phyloP scores from a whole-genome alignment of 331 rosid species.

The Telfairia occidentalis region DNA sequence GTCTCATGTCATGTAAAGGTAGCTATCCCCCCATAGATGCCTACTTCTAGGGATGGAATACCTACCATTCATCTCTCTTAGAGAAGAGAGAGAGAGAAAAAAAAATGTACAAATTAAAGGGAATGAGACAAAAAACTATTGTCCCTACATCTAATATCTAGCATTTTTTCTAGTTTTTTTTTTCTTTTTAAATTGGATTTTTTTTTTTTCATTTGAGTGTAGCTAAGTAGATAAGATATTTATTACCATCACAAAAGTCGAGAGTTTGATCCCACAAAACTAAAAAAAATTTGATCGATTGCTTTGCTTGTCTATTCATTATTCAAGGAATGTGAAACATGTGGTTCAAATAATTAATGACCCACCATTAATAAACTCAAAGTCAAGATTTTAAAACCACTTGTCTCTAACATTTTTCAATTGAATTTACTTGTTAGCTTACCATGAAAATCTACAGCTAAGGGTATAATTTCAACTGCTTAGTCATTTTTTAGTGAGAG shows the following conservation, averaged over 20 bases:
- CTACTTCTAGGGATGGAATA: neutral
- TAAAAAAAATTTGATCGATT: too few species aligned
- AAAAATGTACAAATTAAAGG: neutral
- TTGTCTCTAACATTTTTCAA: neutral
- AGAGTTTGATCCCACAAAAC: too few species aligned
- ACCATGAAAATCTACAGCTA: neutral
- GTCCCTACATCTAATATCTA: neutral
- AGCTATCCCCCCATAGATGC: neutral
- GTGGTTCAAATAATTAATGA: neutral
- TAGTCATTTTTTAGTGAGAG: neutral
- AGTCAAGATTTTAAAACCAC: neutral
- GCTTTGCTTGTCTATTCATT: neutral
- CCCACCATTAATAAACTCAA: neutral
- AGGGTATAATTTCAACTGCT: neutral
- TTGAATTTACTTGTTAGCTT: neutral
- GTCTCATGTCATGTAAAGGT: neutral
- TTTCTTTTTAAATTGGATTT: too few species aligned
- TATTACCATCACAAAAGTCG: too few species aligned
- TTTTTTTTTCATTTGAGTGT: too few species aligned
- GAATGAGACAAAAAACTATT: neutral
- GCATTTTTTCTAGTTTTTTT: too few species aligned
- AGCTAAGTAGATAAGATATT: too few species aligned
- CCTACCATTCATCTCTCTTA: neutral
- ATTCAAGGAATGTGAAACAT: slow-evolving; percentile 9
- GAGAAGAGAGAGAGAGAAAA: neutral